Evolutionary conservation across 2,329 filamentous ascomycete genomes (phyloP), one percentile per base, ranked within the genome.

Genomic region (Thielaviopsis ethacetica): DNA sequence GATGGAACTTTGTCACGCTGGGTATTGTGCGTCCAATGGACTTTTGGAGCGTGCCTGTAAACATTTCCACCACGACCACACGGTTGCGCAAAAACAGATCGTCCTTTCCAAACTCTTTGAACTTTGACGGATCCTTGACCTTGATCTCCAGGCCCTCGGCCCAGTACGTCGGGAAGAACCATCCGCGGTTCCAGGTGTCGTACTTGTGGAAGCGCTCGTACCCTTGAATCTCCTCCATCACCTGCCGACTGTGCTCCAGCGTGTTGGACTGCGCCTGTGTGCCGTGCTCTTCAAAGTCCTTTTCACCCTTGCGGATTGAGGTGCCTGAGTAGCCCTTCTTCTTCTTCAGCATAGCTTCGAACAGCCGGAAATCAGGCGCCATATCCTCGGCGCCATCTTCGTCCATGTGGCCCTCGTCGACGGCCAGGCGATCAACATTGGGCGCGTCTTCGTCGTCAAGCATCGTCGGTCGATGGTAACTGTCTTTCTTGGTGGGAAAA

Each of bases 261-360:
- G 85, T 81, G 59, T 80, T 78, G 63, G 85, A 82, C 71, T 98
- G 93, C 34, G 87, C 82, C 34, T 81, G 80, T 2, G 93, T 97
- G 54, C 88, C 87, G 71, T 97, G 90, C 27, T 87, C 84, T 72
- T 97, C 93, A 69, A 96, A 98, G 73, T 98, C 93, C 71, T 98
- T 98, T 69, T 95, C 90, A 62, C 93, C 93, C 63, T 90, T 88
- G 64, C 91, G 90, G 41, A 95, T 89, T 12, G 91, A 79, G 65
- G 82, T 81, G 56, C 75, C 70, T 9, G 77, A 77, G 51, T 76
- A 70, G 53, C 74, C 72, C 57, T 73, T 72, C 66, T 79, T 78
- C 66, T 79, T 79, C 62, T 73, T 69, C 62, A 77, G 75, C 62
- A 79, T 71, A 30, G 77, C 72, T 3, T 74, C 73, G 63, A 84